Base-by-base conservation (phyloP, 345 rosid species). In the Moringa oleifera region DNA sequence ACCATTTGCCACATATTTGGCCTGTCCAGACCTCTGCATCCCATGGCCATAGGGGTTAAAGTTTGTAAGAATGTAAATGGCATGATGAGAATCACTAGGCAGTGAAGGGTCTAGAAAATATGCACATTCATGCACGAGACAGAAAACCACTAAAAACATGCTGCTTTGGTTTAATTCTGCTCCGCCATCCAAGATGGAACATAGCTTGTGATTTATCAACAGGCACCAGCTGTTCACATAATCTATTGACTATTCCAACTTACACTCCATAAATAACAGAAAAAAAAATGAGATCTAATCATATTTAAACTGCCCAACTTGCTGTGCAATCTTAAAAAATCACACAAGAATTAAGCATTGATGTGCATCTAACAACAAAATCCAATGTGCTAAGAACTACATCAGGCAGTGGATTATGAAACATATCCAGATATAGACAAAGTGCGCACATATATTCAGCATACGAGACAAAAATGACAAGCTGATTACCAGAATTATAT, bases 1-100 rank as follows among this genome's bases (percentile, higher is more conserved):
- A 19, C 79, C 80, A 70, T 77, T 85, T 31, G 75, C 55, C 37
- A 65, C 71, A 55, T 71, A 69, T 57, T 80, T 79, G 54, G 68
- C 68, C 58, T 77, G 81, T 19, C 76, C 74, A 58, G 57, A 53
- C 3, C 63, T 69, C 83, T 83, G 81, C 60, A 59, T 66, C 0
- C 20, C 21, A 61, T 17, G 9, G 33, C 4, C 4, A 20, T 23
- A 24, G 18, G 19, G 49, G 58, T 51, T 45, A 70, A 20, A 23
- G 20, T 54, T n/a, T 16, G 18, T 33, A 33, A 41, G 17, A 11
- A 41, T 11, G 47, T 7, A 41, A 41, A 41, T 7, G 17, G 13
- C 47, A 11, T 7, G 11, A 33, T 33, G 17, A 41, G 13, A 41
- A 41, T 11, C 11, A 16, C 12, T 41, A 11, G 47, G 17, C 9